Percentiles rank a stretch among this genome's conserved stretches.
phyloP scores from a whole-genome alignment of 2,329 filamentous ascomycete species.

The Mariannaea sp. region DNA sequence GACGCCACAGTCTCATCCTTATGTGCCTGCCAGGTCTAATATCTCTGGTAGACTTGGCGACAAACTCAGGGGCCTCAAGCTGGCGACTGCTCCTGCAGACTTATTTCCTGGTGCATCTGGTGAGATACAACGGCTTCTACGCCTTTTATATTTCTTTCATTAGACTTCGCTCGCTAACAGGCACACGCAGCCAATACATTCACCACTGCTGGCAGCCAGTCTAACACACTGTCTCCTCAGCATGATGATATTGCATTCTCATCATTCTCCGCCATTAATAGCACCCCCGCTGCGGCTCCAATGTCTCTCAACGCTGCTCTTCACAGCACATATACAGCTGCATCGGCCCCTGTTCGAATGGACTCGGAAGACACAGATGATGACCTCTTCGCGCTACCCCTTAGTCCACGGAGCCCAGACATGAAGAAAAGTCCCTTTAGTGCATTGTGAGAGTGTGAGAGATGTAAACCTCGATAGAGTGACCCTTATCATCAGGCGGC shows the following conservation, averaged over 20 bases:
- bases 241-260: slow-evolving; percentile 44
- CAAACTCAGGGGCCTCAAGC: slow-evolving; percentile 77
- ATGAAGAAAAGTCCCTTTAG: slow-evolving; percentile 84
- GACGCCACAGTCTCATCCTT: slow-evolving; percentile 38
- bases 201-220: slow-evolving; percentile 41
- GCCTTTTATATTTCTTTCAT: not conserved
- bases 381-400: slow-evolving; percentile 83
- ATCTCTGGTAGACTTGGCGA: slow-evolving; percentile 74
- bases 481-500: too few relatives aligned
- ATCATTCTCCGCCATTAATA: slow-evolving; percentile 42
- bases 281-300: slow-evolving; percentile 29
- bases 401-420: slow-evolving; percentile 85
- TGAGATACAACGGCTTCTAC: slow-evolving; percentile 43
- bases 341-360: slow-evolving; percentile 25
- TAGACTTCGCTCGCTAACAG: slow-evolving; percentile 25
- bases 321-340: slow-evolving; percentile 28
- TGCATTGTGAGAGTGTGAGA: slow-evolving; percentile 42
- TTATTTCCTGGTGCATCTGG: slow-evolving; percentile 58
- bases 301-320: slow-evolving; percentile 44
- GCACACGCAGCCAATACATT: slow-evolving; percentile 43
- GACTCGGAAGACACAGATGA: slow-evolving; percentile 59
- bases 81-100: slow-evolving; percentile 74
- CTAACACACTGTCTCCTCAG: slow-evolving; percentile 40
- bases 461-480: not conserved
- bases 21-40: slow-evolving; percentile 66